Percentiles rank a stretch among this genome's conserved stretches.
Evolutionary conservation across 176 grass and related monocot species (phyloP).

Genomic region (Luzula sylvatica): DNA sequence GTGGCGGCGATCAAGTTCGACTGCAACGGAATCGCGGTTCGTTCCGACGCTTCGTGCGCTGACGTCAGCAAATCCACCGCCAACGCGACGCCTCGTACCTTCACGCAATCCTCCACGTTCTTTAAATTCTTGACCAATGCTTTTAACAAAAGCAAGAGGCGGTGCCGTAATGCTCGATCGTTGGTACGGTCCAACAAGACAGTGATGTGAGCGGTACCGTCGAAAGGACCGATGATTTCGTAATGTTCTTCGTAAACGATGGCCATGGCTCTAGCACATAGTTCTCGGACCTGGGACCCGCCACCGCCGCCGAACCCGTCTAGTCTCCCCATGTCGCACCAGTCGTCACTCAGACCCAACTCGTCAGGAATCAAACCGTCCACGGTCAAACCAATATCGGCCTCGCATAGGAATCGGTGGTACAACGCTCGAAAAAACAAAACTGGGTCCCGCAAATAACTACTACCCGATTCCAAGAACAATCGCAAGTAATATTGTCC

Average conservation of each 20-base stretch:
- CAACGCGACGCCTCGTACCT: conserved; percentile 88
- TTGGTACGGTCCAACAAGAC: conserved; percentile 94
- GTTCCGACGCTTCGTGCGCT: conserved; percentile 82
- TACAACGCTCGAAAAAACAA: conserved; percentile 96
- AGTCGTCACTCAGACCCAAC: conserved; percentile 92
- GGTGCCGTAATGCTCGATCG: conserved; percentile 86
- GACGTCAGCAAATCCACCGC: conserved; percentile 84
- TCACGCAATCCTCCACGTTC: conserved; percentile 94
- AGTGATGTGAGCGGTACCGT: conserved; percentile 89
- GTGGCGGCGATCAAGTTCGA: conserved; percentile 89
- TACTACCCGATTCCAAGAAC: conserved; percentile 85
- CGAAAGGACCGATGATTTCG: conserved; percentile 84
- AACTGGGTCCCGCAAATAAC: conserved; percentile 85
- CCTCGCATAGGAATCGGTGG: conserved; percentile 96
- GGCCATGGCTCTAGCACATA: conserved; percentile 95
- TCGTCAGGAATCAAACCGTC: conserved; percentile 98
- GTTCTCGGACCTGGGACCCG: conserved; percentile 90
- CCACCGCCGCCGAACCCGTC: conserved; percentile 98
- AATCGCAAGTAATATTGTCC: conserved; percentile 92
- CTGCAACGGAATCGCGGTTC: conserved; percentile 93
- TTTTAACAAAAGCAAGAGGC: conserved; percentile 77
- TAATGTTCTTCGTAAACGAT: conserved; percentile 99
- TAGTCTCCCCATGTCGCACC: conserved; percentile 98
- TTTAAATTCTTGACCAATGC: conserved; percentile 84
- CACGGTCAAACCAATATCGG: conserved; percentile 88